Base-by-base conservation (phyloP, 2,329 filamentous ascomycete genomes). In the Neophaeococcomyces mojaviensis region DNA sequence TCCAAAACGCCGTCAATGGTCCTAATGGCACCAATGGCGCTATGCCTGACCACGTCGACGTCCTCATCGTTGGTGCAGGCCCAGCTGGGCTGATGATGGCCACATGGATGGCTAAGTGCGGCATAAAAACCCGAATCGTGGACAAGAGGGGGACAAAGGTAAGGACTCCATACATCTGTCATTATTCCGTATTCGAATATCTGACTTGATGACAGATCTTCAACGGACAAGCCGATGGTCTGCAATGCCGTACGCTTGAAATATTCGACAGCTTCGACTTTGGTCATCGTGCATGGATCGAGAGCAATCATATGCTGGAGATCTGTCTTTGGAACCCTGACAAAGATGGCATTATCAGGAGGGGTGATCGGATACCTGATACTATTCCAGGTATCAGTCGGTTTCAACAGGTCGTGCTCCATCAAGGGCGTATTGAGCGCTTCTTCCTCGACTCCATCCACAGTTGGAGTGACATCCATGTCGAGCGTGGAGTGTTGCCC, bases 201-300 rank as follows among this genome's bases (percentile, higher is more conserved):
- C 24, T 31, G 26, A 55, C n/a, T n/a, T n/a, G n/a, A 28, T 10
- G 5, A 28, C 10, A 28, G 37, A 55, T 60, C 33, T 55, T 53
- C n/a, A 60, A 58, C n/a, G 63, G 65, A 16, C 70, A 73, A 52
- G 71, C 71, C 2, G 73, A 76, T 52, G 77, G 77, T 1, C 66
- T 83, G 2, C 79, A 85, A 62, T 77, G 74, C 51, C 77, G 82
- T 1, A 84, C 79, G 0, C 68, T 86, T 2, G 81, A 88, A 61
- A 84, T 87, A n/a, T 77, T 87, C 46, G 81, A 88, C 55, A 79
- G 76, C 40, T 83, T 88, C 54, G 82, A 78, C 1, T 76, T 88
- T 48, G 79, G 70, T 2, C 75, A 86, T 51, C 67, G 74, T 3
- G 75, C 73, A 1, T 79, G 78, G 75, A 79, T 79, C 39, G 82